Conservation (phyloP, 768 basidiomycete species). For the Chiua virens region DNA sequence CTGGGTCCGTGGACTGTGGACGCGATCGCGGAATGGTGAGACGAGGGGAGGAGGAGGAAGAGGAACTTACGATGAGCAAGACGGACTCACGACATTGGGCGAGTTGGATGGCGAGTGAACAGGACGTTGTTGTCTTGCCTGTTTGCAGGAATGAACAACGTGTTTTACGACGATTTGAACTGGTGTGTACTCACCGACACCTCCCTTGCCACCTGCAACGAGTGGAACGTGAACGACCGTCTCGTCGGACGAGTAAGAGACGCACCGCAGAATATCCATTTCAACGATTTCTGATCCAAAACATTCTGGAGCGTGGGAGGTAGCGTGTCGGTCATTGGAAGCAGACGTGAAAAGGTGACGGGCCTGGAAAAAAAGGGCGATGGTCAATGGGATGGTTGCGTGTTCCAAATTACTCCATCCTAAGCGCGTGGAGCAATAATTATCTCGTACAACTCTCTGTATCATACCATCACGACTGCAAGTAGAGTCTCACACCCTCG, state of each 20-base stretch:
- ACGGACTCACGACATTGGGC: conserved; percentile 92
- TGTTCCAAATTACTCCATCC: too few species aligned
- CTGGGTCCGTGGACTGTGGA: conserved; percentile 94
- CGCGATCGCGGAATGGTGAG: background rate
- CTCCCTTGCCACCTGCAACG: conserved; percentile 89
- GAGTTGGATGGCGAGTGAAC: conserved; percentile 95
- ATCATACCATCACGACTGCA: conserved; percentile 10
- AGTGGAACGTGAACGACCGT: conserved; percentile 13
- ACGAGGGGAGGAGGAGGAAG: background rate
- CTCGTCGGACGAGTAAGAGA: conserved; percentile 20
- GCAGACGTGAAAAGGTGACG: conserved; percentile 9
- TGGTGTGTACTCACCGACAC: conserved; percentile 70
- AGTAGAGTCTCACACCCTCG: too few species aligned
- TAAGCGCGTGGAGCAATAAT: too few species aligned
- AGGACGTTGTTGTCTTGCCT: conserved; percentile 99
- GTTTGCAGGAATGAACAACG: conserved; percentile 1
- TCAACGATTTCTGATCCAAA: conserved; percentile 87
- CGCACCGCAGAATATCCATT: conserved; percentile 99
- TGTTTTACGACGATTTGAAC: background rate
- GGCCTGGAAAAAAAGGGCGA: conserved; percentile 3
- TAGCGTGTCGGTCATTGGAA: conserved; percentile 57
- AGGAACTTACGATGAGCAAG: conserved; percentile 78
- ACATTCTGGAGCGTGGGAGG: conserved; percentile 91
- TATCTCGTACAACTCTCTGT: conserved; percentile 7
- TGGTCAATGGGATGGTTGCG: too few species aligned